phyloP scores from a whole-genome alignment of 106 monocot species.

The Acanthochlamys bracteata region DNA sequence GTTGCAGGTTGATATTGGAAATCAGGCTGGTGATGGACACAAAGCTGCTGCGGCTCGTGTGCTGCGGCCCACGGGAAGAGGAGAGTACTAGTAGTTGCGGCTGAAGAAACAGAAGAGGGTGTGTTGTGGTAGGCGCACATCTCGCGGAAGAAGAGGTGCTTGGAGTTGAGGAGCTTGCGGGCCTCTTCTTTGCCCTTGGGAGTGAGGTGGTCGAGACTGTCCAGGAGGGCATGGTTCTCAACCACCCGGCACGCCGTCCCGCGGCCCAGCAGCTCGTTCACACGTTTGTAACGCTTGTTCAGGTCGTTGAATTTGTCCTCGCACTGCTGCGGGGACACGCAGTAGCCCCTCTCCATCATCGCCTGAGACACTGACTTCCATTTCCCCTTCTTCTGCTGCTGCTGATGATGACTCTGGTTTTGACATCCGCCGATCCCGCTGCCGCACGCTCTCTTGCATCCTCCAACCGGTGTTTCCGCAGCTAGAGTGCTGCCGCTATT shows the following conservation, averaged over 20 bases:
- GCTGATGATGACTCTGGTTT: conserved; percentile 25
- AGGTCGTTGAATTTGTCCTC: conserved; percentile 99
- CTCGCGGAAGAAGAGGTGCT: conserved; percentile 94
- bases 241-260: conserved; percentile 80
- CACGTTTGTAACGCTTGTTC: conserved; percentile 91
- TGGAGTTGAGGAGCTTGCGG: conserved; percentile 89
- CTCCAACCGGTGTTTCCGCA: too few species aligned
- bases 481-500: neutral
- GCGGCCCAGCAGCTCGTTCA: conserved; percentile 74
- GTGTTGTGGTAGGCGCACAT: conserved; percentile 87
- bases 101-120: neutral
- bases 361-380: conserved; percentile 92
- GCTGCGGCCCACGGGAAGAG: neutral
- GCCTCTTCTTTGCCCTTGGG: conserved; percentile 85
- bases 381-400: conserved; percentile 84
- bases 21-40: conserved; percentile 17
- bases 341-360: conserved; percentile 89
- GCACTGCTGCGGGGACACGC: conserved; percentile 95
- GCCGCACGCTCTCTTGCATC: neutral
- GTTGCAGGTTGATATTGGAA: too few species aligned
- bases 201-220: conserved; percentile 54
- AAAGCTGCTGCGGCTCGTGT: conserved; percentile 24
- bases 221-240: conserved; percentile 73
- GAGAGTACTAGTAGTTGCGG: neutral
- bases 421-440: neutral